Percentiles rank a stretch among this genome's conserved stretches.
Conservation (phyloP, 495 filamentous ascomycete species). For the Xylaria longipes region DNA sequence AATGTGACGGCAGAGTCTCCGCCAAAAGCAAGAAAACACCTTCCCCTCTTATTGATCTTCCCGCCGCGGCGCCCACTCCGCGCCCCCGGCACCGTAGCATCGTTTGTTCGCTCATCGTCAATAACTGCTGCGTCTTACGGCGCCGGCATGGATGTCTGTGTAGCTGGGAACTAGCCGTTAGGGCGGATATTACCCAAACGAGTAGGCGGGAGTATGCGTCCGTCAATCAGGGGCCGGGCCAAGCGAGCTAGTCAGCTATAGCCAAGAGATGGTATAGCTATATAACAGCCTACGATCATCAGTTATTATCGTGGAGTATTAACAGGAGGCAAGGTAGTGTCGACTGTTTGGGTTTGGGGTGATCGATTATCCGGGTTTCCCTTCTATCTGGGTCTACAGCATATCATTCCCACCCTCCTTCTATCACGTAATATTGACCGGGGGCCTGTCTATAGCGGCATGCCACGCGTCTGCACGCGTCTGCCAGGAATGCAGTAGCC, state of each 20-base stretch:
- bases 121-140: constrained; percentile 13
- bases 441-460: constrained; percentile 20
- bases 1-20: constrained; percentile 1
- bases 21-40: constrained; percentile 8
- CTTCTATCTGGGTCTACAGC: constrained; percentile 12
- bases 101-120: constrained; percentile 5
- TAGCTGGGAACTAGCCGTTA: neutral
- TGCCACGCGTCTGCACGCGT: constrained; percentile 28
- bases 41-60: constrained; percentile 15
- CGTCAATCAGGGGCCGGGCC: constrained; percentile 12
- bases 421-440: constrained; percentile 6
- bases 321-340: constrained; percentile 1
- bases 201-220: constrained; percentile 20
- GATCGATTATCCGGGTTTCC: constrained; percentile 20
- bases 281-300: neutral
- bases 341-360: neutral
- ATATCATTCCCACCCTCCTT: neutral
- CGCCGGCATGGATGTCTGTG: constrained; percentile 3
- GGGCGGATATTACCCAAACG: neutral
- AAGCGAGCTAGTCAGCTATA: constrained; percentile 2
- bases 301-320: constrained; percentile 12
- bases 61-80: constrained; percentile 6
- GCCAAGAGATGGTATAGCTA: constrained; percentile 13
- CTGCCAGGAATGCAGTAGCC: constrained; percentile 28
- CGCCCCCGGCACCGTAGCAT: constrained; percentile 9